These are phyloP conservation scores for Aspergillus baeticus DNA, from an alignment of 495 filamentous ascomycete species.

Conservation along the genomic window DNA sequence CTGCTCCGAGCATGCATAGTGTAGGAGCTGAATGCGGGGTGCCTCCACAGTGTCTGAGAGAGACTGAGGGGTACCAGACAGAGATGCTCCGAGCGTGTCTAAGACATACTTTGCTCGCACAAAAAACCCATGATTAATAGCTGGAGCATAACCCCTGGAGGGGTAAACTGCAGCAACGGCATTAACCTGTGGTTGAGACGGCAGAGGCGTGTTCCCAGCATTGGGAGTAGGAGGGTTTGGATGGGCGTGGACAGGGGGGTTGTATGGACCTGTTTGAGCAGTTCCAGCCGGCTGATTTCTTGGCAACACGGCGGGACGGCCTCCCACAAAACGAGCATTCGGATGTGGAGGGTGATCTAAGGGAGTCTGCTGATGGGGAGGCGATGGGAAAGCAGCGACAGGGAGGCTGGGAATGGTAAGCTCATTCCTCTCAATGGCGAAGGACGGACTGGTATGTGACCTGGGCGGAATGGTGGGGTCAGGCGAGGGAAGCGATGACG, in stretches of 20 bases:
- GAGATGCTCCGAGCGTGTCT: slow-evolving; percentile 5
- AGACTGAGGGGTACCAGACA: neutral
- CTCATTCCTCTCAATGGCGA: slow-evolving; percentile 12
- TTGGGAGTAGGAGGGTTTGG: neutral
- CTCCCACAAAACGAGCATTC: neutral
- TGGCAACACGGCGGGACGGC: slow-evolving; percentile 1
- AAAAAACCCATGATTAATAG: slow-evolving; percentile 19
- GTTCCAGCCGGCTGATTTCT: neutral
- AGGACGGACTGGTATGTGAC: slow-evolving; percentile 16
- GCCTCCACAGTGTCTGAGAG: slow-evolving; percentile 36
- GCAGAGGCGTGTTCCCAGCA: neutral
- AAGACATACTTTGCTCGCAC: slow-evolving; percentile 9
- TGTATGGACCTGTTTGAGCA: neutral
- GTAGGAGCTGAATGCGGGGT: slow-evolving; percentile 55
- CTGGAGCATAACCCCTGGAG: neutral
- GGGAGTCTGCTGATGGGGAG: slow-evolving; percentile 6
- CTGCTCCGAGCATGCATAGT: slow-evolving; percentile 50
- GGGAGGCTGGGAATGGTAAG: slow-evolving; percentile 7
- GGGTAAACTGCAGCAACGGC: neutral
- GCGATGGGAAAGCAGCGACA: slow-evolving; percentile 4
- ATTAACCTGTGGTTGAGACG: neutral
- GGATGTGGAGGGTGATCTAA: neutral
- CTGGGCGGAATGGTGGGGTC: slow-evolving; percentile 20
- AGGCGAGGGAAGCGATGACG: slow-evolving; percentile 22
- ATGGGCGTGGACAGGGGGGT: neutral